Percentiles rank a stretch among this genome's conserved stretches.
phyloP scores from a whole-genome alignment of 2,329 filamentous ascomycete species.

The Sclerotinia minor region DNA sequence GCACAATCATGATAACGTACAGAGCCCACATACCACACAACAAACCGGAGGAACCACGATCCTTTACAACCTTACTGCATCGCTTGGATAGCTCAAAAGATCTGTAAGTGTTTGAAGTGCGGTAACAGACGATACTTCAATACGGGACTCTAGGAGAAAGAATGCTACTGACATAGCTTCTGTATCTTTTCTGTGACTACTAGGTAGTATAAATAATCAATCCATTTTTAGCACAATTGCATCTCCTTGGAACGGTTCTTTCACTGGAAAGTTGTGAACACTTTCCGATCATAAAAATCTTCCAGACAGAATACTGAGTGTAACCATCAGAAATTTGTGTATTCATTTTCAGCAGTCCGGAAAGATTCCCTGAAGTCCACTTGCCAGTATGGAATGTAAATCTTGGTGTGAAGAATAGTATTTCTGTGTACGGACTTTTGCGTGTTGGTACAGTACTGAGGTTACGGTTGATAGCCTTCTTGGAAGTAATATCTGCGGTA shows the following conservation, averaged over 20 bases:
- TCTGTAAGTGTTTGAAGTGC: not conserved
- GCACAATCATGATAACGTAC: not conserved
- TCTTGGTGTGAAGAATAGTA: no score
- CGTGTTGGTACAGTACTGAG: not conserved
- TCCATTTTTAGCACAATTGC: no score
- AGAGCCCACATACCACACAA: not conserved
- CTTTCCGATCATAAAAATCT: not conserved
- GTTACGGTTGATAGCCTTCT: not conserved
- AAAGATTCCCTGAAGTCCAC: no score
- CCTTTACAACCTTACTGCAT: not conserved
- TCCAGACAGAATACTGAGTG: not conserved
- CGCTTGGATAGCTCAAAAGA: not conserved
- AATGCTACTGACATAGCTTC: no score
- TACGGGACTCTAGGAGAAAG: not conserved
- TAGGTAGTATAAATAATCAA: not conserved
- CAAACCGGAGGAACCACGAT: not conserved
- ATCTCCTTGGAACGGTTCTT: not conserved
- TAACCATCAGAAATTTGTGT: no score
- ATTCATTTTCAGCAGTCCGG: no score
- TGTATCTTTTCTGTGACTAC: not conserved
- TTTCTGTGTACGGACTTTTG: no score
- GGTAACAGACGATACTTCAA: not conserved
- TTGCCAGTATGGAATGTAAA: no score
- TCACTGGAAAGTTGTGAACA: conserved; percentile 4
- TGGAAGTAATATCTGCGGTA: not conserved